Conservation (phyloP, 2,329 filamentous ascomycete genomes). For the Macrophomina phaseolina region DNA sequence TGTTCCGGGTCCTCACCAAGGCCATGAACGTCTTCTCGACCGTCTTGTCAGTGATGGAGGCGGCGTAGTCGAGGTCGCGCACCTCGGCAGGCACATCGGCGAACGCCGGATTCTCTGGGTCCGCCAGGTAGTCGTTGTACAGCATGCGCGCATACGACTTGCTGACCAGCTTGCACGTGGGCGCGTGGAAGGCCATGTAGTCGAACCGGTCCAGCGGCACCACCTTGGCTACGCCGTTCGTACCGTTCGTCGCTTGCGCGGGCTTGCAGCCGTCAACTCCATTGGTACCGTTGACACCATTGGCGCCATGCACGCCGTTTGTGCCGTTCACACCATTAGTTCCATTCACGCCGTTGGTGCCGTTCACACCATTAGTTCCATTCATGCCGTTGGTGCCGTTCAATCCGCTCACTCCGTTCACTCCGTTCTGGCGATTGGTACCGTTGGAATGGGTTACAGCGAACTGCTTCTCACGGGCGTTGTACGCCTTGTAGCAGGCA, state of each 20-base stretch:
- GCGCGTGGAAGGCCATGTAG: constrained; percentile 61
- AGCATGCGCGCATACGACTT: constrained; percentile 60
- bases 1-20: constrained; percentile 34
- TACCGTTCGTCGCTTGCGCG: constrained; percentile 49
- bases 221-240: constrained; percentile 40
- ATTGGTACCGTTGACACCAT: no score
- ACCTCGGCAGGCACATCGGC: constrained; percentile 56
- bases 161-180: constrained; percentile 61
- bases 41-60: constrained; percentile 57
- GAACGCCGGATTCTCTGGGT: constrained; percentile 56
- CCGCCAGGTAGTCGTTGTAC: constrained; percentile 58
- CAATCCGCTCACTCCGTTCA: no score
- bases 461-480: constrained; percentile 49
- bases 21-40: constrained; percentile 60
- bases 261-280: constrained; percentile 35
- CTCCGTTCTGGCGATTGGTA: no score
- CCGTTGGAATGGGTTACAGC: no score
- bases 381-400: no score
- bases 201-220: constrained; percentile 59
- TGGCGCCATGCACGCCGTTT: no score
- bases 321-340: no score
- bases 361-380: no score
- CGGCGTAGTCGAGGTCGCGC: constrained; percentile 52
- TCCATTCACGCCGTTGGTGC: no score
- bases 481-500: constrained; percentile 60